These are phyloP conservation scores for Paratinospora sagittata DNA, from an alignment of 164 flowering plant genomes.

Conservation along the genomic window DNA sequence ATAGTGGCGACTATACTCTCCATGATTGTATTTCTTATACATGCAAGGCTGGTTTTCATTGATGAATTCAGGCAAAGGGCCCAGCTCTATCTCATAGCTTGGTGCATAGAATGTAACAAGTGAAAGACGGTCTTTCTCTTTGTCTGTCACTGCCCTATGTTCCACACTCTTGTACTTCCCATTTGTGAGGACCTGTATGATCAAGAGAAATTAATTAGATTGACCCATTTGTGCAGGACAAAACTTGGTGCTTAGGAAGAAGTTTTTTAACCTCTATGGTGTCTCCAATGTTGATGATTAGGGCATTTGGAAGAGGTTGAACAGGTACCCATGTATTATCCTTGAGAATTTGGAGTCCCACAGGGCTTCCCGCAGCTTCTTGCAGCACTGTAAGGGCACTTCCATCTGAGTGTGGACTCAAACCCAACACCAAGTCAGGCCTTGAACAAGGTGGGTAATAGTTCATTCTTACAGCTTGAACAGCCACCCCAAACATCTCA, in stretches of 20 bases:
- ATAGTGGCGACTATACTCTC: conserved; percentile 83
- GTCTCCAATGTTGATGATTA: conserved; percentile 88
- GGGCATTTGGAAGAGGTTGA: conserved; percentile 61
- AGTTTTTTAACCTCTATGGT: conserved; percentile 61
- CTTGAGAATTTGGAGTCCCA: conserved; percentile 81
- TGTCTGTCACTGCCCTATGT: conserved; percentile 83
- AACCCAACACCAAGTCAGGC: conserved; percentile 81
- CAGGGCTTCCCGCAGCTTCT: conserved; percentile 51
- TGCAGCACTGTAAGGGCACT: conserved; percentile 88
- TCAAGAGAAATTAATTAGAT: background rate
- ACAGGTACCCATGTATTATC: conserved; percentile 65
- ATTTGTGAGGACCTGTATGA: conserved; percentile 75
- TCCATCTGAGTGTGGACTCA: conserved; percentile 94
- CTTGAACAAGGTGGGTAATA: conserved; percentile 90
- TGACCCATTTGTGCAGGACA: background rate
- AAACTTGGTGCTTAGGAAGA: background rate
- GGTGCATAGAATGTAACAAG: conserved; percentile 91
- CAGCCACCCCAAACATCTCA: conserved; percentile 69
- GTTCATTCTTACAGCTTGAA: conserved; percentile 91
- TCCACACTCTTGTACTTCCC: conserved; percentile 91
- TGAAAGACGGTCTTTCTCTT: conserved; percentile 66
- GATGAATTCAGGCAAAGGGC: conserved; percentile 58
- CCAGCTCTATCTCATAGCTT: conserved; percentile 69
- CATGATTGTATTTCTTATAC: conserved; percentile 78
- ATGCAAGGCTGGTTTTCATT: conserved; percentile 50